Percentiles rank a stretch among this genome's conserved stretches.
phyloP scores from a whole-genome alignment of 805 yeast species.

The Cyberlindnera americana region DNA sequence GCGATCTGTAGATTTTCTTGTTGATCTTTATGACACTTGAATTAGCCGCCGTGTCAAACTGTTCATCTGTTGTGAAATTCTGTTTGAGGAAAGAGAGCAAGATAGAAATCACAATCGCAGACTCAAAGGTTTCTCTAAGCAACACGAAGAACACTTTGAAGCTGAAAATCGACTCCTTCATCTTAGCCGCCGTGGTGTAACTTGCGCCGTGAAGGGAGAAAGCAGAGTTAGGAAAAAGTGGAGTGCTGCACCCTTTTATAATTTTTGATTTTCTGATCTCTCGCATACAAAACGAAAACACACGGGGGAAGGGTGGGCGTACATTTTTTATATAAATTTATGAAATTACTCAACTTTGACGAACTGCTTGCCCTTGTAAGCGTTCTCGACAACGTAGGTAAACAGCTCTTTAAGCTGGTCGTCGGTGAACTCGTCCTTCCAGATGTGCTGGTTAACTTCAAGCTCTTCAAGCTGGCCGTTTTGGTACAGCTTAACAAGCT shows the following conservation, averaged over 20 bases:
- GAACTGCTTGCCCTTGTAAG: constrained; percentile 45
- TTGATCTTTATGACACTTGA: constrained; percentile 28
- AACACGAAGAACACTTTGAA: constrained; percentile 76
- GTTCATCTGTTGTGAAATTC: constrained; percentile 50
- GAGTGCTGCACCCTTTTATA: too few relatives aligned
- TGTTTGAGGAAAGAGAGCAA: constrained; percentile 88
- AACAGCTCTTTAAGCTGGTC: constrained; percentile 36
- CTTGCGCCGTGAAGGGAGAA: too few relatives aligned
- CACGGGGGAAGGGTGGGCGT: too few relatives aligned
- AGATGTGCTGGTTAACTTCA: constrained; percentile 31
- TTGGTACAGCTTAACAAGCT: constrained; percentile 55
- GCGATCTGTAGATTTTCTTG: constrained; percentile 34
- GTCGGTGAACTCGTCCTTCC: constrained; percentile 31
- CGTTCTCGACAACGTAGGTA: constrained; percentile 33
- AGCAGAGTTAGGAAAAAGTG: too few relatives aligned
- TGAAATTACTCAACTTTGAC: constrained; percentile 28
- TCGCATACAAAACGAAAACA: too few relatives aligned
- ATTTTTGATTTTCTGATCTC: too few relatives aligned
- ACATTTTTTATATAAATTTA: background rate
- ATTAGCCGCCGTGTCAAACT: constrained; percentile 1
- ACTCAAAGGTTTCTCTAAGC: constrained; percentile 91
- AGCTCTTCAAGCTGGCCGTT: constrained; percentile 48
- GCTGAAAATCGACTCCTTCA: constrained; percentile 28
- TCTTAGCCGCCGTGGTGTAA: too few relatives aligned
- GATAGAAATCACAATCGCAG: constrained; percentile 87